Percentiles rank a stretch among this genome's conserved stretches.
Evolutionary conservation across 2,329 filamentous ascomycete species (phyloP).

Genomic region (Sporothrix pallida): DNA sequence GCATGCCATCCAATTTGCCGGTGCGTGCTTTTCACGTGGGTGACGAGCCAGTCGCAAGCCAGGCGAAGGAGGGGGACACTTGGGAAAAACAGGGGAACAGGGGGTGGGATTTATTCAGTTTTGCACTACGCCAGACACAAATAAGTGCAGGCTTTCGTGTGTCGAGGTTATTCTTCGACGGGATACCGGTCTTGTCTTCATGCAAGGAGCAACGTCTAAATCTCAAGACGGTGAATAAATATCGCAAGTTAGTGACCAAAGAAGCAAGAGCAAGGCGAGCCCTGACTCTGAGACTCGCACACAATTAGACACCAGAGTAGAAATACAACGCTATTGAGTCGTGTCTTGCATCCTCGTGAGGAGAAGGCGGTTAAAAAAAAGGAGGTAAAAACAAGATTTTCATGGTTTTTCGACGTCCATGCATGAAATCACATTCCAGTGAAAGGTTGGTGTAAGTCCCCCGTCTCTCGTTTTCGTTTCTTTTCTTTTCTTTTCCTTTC

Average conservation of each 20-base stretch:
- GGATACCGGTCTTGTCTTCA: neutral
- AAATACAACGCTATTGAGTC: slow-evolving; percentile 7
- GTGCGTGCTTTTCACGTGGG: slow-evolving; percentile 27
- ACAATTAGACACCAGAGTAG: neutral
- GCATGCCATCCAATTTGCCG: slow-evolving; percentile 23
- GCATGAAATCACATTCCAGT: slow-evolving; percentile 16
- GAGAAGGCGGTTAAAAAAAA: neutral
- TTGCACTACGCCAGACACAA: no score
- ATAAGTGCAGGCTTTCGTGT: neutral
- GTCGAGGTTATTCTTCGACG: neutral
- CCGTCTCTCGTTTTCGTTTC: neutral
- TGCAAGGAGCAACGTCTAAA: neutral
- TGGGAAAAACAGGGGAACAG: no score
- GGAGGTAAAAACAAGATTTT: neutral
- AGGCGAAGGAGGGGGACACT: neutral
- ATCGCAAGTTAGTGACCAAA: neutral
- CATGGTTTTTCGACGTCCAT: neutral
- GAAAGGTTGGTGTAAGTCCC: neutral
- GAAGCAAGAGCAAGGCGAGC: no score
- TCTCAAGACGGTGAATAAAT: slow-evolving; percentile 3
- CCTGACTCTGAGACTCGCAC: no score
- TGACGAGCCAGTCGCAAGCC: neutral
- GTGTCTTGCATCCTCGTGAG: neutral
- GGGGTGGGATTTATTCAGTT: neutral
- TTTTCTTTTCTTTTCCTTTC: neutral